phyloP scores from a whole-genome alignment of 352 stramenopile species.

The Pythium oligandrum region DNA sequence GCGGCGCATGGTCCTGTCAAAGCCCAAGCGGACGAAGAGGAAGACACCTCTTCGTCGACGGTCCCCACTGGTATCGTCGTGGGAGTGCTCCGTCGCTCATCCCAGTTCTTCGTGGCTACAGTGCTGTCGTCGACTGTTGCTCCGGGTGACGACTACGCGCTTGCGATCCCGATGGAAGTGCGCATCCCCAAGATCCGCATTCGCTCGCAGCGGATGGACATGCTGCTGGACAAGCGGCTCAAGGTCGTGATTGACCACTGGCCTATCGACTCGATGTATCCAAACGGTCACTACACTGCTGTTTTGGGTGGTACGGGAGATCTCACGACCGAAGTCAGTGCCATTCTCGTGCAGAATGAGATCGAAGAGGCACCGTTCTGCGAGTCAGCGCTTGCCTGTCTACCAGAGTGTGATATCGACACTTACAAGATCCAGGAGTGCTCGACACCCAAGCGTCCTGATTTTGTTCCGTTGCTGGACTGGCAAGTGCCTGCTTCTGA shows the following conservation, averaged over 20 bases:
- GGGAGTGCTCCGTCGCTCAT: constrained; percentile 74
- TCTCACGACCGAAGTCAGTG: constrained; percentile 75
- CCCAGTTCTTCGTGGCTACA: constrained; percentile 63
- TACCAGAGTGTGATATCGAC: constrained; percentile 74
- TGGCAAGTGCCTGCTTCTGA: constrained; percentile 65
- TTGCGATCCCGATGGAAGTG: constrained; percentile 81
- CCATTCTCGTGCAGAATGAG: constrained; percentile 79
- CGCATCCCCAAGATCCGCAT: constrained; percentile 77
- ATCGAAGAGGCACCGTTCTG: constrained; percentile 83
- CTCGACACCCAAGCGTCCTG: constrained; percentile 67
- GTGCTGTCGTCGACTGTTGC: constrained; percentile 61
- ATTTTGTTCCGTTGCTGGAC: constrained; percentile 48
- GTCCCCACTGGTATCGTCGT: constrained; percentile 83
- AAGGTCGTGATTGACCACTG: constrained; percentile 82
- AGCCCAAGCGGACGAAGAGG: neutral
- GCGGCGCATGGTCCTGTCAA: constrained; percentile 1
- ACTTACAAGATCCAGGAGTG: constrained; percentile 58
- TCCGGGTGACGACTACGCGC: constrained; percentile 55
- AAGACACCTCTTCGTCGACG: neutral
- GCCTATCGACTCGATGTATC: constrained; percentile 72
- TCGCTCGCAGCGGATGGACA: constrained; percentile 72
- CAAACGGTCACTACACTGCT: constrained; percentile 74
- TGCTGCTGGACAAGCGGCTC: constrained; percentile 71
- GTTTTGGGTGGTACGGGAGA: constrained; percentile 56
- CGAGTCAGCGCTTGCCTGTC: constrained; percentile 75